Evolutionary conservation across 257 asterid genomes (phyloP).

Genomic region (Fraxinus anomala): DNA sequence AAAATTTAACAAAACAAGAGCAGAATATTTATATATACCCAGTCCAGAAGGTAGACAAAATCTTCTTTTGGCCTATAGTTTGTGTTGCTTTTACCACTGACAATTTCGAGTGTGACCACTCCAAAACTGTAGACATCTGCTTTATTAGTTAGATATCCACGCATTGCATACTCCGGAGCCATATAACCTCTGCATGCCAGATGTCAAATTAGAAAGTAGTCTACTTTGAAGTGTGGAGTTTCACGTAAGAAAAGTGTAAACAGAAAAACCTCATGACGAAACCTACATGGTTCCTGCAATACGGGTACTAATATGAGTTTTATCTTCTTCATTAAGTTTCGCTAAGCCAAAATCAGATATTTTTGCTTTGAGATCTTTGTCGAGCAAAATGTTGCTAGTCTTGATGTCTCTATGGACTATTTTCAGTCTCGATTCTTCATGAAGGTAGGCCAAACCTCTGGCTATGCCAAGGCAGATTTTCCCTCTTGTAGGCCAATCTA

Average conservation of each 20-base stretch:
- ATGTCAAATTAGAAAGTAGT: background rate
- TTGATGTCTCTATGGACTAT: slow-evolving; percentile 93
- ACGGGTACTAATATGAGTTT: slow-evolving; percentile 81
- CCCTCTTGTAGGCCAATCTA: slow-evolving; percentile 81
- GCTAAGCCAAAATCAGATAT: slow-evolving; percentile 95
- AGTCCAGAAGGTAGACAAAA: slow-evolving; percentile 79
- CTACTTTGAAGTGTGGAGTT: background rate
- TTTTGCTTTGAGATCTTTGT: slow-evolving; percentile 73
- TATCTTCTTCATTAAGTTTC: slow-evolving; percentile 73
- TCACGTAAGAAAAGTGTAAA: background rate
- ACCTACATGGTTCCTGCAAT: slow-evolving; percentile 95
- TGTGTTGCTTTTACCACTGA: slow-evolving; percentile 91
- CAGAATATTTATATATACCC: slow-evolving; percentile 48
- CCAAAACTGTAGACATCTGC: slow-evolving; percentile 98
- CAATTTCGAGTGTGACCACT: slow-evolving; percentile 84
- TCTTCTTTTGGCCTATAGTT: slow-evolving; percentile 75
- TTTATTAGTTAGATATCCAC: slow-evolving; percentile 73
- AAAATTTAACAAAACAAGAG: background rate
- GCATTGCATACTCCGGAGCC: slow-evolving; percentile 98
- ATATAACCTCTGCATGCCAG: slow-evolving; percentile 73
- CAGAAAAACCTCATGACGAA: background rate
- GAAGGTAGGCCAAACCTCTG: slow-evolving; percentile 81
- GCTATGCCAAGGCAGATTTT: slow-evolving; percentile 82
- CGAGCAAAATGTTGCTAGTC: slow-evolving; percentile 77
- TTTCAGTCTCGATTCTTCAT: slow-evolving; percentile 79